phyloP scores from a whole-genome alignment of 139 green algal species.

The Chlamydomonas sphaeroides region DNA sequence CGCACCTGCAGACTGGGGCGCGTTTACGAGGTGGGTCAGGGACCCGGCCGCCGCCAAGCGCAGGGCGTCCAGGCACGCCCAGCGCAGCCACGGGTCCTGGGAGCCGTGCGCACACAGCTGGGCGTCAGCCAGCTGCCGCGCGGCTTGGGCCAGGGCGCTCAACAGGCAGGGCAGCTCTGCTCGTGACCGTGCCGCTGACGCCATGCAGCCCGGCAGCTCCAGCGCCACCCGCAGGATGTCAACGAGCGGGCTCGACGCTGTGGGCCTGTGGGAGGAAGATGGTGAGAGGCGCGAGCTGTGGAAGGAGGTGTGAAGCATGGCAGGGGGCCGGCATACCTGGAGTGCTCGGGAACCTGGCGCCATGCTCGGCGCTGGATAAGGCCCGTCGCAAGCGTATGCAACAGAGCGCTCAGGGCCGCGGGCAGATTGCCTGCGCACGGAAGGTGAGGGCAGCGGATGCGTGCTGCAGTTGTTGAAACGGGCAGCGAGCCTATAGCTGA shows the following conservation, averaged over 20 bases:
- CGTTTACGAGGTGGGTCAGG: neutral
- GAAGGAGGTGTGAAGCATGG: too few species aligned
- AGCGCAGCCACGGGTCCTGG: neutral
- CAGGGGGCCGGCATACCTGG: too few species aligned
- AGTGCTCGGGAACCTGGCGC: too few species aligned
- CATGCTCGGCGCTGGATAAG: constrained; percentile 7
- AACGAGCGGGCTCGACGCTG: neutral
- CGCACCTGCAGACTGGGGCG: constrained; percentile 16
- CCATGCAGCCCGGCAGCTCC: neutral
- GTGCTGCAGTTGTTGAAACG: too few species aligned
- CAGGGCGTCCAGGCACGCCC: constrained; percentile 25
- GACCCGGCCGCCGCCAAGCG: neutral
- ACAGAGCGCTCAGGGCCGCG: neutral
- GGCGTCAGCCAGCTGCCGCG: too few species aligned
- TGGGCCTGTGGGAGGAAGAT: neutral
- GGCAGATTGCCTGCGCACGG: neutral
- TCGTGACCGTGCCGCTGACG: too few species aligned
- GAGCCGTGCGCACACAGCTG: too few species aligned
- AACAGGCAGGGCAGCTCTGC: too few species aligned
- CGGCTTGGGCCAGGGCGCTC: too few species aligned
- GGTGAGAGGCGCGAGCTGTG: too few species aligned
- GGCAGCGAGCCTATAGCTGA: too few species aligned
- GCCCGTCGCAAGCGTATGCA: neutral
- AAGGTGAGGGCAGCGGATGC: too few species aligned
- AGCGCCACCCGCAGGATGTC: neutral